phyloP scores from a whole-genome alignment of 2,329 filamentous ascomycete genomes.

The Ascochyta fabae region DNA sequence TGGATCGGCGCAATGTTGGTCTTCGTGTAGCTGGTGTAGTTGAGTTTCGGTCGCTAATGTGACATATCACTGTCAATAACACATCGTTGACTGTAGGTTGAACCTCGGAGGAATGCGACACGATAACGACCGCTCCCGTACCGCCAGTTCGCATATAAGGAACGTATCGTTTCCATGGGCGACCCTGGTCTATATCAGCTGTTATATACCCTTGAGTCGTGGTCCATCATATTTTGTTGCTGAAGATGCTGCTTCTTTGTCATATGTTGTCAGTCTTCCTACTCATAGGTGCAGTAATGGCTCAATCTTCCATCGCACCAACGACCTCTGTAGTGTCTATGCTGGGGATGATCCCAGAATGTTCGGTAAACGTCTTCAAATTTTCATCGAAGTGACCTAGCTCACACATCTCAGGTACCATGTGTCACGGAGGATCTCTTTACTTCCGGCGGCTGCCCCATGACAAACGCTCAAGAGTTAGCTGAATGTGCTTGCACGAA shows the following conservation, averaged over 20 bases:
- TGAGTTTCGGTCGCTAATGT: neutral
- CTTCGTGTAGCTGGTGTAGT: neutral
- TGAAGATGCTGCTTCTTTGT: neutral
- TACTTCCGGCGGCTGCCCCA: slow-evolving; percentile 14
- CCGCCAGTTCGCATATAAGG: slow-evolving; percentile 4
- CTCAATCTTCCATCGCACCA: neutral
- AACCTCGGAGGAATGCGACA: neutral
- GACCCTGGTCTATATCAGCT: neutral
- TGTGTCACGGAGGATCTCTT: slow-evolving; percentile 21
- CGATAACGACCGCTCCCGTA: neutral
- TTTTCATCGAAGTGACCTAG: neutral
- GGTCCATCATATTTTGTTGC: neutral
- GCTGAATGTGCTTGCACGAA: slow-evolving; percentile 19
- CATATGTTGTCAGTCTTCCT: neutral
- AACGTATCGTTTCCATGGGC: neutral
- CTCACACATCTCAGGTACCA: slow-evolving; percentile 6
- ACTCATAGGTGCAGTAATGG: slow-evolving; percentile 1
- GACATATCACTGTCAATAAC: neutral
- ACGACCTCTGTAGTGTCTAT: slow-evolving; percentile 16
- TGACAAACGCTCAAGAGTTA: slow-evolving; percentile 17
- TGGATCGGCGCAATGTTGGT: neutral
- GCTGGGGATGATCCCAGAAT: slow-evolving; percentile 19
- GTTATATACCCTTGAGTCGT: neutral
- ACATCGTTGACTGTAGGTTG: neutral
- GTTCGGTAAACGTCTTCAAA: slow-evolving; percentile 9